Conservation (phyloP, 106 monocot genomes). For the Gastrodia elata region DNA sequence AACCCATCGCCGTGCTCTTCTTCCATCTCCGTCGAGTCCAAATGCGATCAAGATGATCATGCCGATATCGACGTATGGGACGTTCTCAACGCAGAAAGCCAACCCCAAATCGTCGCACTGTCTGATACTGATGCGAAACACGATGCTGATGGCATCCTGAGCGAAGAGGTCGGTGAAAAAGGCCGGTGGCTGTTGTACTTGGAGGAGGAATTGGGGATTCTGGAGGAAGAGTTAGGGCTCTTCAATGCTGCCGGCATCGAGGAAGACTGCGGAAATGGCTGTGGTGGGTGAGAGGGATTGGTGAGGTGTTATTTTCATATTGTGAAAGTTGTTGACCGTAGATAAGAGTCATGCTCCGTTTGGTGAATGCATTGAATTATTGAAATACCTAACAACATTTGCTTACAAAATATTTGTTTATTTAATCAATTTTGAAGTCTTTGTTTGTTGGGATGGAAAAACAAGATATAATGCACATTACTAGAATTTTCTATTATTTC, state of each 20-base stretch:
- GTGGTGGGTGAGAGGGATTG: not conserved
- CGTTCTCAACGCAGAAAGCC: not conserved
- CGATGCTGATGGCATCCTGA: not conserved
- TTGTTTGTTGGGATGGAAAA: too few species aligned
- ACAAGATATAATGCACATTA: too few species aligned
- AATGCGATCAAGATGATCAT: not conserved
- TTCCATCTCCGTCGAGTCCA: not conserved
- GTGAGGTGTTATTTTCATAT: not conserved
- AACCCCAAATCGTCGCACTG: not conserved
- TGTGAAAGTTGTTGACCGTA: not conserved
- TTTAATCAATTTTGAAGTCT: too few species aligned
- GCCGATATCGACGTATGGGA: not conserved
- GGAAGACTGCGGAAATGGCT: not conserved
- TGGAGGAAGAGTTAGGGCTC: too few species aligned
- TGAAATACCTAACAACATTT: too few species aligned
- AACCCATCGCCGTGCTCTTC: not conserved
- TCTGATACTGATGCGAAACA: not conserved
- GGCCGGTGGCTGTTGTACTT: constrained; percentile 32
- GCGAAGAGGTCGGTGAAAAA: not conserved
- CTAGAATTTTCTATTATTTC: too few species aligned
- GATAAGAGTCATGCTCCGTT: not conserved
- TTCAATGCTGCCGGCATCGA: not conserved
- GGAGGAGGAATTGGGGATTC: constrained; percentile 50
- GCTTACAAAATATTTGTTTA: too few species aligned
- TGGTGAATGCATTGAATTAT: not conserved